These are phyloP conservation scores for Calocera viscosa DNA, from an alignment of 768 basidiomycete genomes.

Conservation along the genomic window DNA sequence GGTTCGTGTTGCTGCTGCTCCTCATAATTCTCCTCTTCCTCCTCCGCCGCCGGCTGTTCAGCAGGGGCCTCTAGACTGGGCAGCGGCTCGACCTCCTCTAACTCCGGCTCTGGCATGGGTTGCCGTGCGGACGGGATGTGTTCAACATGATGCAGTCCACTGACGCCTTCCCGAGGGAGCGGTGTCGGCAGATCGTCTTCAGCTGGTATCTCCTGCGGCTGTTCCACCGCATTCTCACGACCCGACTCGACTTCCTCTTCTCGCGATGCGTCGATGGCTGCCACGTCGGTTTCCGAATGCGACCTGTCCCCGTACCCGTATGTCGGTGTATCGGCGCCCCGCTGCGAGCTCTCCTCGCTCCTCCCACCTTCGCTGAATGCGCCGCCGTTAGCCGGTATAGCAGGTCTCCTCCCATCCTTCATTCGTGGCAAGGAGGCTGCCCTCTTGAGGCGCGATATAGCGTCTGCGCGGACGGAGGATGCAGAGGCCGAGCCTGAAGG, in stretches of 20 bases:
- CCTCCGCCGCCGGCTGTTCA: not conserved
- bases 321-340: not conserved
- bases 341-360: conserved; percentile 9
- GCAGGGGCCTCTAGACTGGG: not conserved
- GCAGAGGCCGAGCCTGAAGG: conserved; percentile 20
- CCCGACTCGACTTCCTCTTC: conserved; percentile 16
- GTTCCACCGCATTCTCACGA: not conserved
- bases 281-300: not conserved
- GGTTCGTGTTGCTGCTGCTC: conserved; percentile 13
- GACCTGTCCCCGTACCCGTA: conserved; percentile 3
- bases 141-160: not conserved
- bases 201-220: not conserved
- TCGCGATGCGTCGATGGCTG: not conserved
- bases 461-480: conserved; percentile 72
- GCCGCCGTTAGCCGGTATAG: conserved; percentile 13
- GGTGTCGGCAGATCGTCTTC: conserved; percentile 5
- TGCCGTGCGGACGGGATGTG: conserved; percentile 13
- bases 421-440: conserved; percentile 83
- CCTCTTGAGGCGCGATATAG: conserved; percentile 81
- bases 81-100: conserved; percentile 23
- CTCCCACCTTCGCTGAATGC: conserved; percentile 22
- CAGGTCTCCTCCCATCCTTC: conserved; percentile 76
- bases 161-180: not conserved
- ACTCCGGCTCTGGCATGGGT: conserved; percentile 17
- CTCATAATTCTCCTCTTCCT: not conserved